Base-by-base conservation (phyloP, 1,284 basidiomycete genomes). In the Trichosporon faecale region DNA sequence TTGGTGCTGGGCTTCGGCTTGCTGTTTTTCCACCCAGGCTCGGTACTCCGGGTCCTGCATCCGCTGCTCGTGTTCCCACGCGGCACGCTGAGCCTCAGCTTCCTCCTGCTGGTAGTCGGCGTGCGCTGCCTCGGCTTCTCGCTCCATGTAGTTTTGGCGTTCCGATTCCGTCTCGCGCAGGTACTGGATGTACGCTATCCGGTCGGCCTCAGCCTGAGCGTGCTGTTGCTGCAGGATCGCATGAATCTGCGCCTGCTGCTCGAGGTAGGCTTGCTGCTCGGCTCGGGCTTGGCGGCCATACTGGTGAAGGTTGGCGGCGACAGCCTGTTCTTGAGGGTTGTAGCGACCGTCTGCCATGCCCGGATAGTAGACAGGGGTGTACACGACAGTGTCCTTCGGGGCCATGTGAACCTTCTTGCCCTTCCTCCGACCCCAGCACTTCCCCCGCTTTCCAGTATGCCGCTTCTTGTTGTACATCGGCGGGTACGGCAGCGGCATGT, bases 401-500 rank as follows among this genome's bases (percentile, higher is more conserved):
- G 4, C 18, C 29, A 33, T 31, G 16, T 31, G n/a, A 16, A 6
- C 27, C 57, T 33, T 31, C 27, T 61, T 61, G 29, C 25, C 52
- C 52, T 23, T 61, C 18, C 55, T 60, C 12, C 55, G 16, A 14
- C 55, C 44, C 21, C 18, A n/a, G 44, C 44, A 46, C 35, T 12
- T 37, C 1, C 44, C 18, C 7, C 44, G 7, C 44, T 46, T 46
- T 18, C 23, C 25, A 18, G 18, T 44, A 5, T n/a, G 40, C 16
- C 16, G 23, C 57, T 31, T 31, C 27, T 61, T 61, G 16, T 31
- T 61, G 57, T 61, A 31, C 16, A 61, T 14, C 6, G 57, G 57
- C 29, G 57, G 57, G 29, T 61, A 61, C 4, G 57, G 57, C 18
- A 61, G 29, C 57, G 57, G 57, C 57, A 61, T 61, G 18, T 61